Evolutionary conservation across 345 rosid species (phyloP).

Genomic region (Boechera divaricarpa): DNA sequence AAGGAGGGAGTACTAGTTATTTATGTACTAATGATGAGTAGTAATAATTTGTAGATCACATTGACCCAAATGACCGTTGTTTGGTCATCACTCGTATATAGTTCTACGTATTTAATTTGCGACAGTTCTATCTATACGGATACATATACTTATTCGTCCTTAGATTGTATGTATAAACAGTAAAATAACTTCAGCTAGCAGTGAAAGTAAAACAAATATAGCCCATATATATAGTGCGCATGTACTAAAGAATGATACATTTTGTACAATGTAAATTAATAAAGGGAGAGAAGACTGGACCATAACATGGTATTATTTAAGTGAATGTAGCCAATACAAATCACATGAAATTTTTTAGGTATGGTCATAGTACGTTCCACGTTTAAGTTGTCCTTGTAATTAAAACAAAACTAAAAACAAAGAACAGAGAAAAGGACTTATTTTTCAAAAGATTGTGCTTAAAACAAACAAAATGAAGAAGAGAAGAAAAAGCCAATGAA

Average conservation of each 20-base stretch:
- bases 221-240: neutral
- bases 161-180: slow-evolving; percentile 28
- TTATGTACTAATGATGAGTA: slow-evolving; percentile 9
- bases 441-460: slow-evolving; percentile 11
- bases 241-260: slow-evolving; percentile 1
- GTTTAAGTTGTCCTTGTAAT: slow-evolving; percentile 29
- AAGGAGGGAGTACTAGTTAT: neutral
- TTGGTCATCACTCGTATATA: slow-evolving; percentile 10
- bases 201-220: slow-evolving; percentile 21
- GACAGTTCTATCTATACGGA: slow-evolving; percentile 9
- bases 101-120: neutral
- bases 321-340: slow-evolving; percentile 43
- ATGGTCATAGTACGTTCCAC: slow-evolving; percentile 37
- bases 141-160: too few relatives aligned
- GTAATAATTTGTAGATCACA: neutral
- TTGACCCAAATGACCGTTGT: neutral
- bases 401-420: slow-evolving; percentile 40
- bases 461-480: slow-evolving; percentile 36
- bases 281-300: slow-evolving; percentile 41
- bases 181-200: slow-evolving; percentile 2
- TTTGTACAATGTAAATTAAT: slow-evolving; percentile 31
- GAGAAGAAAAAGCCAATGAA: slow-evolving; percentile 16
- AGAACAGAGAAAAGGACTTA: slow-evolving; percentile 30
- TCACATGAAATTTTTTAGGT: slow-evolving; percentile 39
- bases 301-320: slow-evolving; percentile 35